Evolutionary conservation across 23 red algal genomes (phyloP).

Genomic region (Gracilaria caudata): DNA sequence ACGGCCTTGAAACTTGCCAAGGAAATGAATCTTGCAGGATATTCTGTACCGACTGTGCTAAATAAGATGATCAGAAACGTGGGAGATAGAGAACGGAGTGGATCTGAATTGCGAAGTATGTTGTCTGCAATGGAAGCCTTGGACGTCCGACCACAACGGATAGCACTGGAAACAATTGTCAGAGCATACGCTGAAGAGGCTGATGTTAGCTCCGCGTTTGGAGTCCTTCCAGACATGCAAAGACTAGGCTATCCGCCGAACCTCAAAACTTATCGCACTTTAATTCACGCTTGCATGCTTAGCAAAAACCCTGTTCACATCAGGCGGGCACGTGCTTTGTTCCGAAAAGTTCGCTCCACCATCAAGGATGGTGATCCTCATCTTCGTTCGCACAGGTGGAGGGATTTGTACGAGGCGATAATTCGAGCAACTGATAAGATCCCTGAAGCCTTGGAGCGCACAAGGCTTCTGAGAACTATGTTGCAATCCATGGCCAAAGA

Average conservation of each 20-base stretch:
- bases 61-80: constrained; percentile 57
- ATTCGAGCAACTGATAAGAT: constrained; percentile 38
- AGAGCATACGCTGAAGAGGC: constrained; percentile 49
- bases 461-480: background rate
- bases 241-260: constrained; percentile 65
- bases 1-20: constrained; percentile 40
- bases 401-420: constrained; percentile 55
- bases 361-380: constrained; percentile 31
- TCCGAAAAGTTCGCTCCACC: constrained; percentile 21
- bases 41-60: constrained; percentile 44
- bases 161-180: constrained; percentile 45
- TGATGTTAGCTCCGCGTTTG: constrained; percentile 49
- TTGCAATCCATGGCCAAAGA: constrained; percentile 31
- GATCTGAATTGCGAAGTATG: constrained; percentile 53
- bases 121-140: constrained; percentile 65
- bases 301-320: constrained; percentile 36
- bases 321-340: constrained; percentile 39
- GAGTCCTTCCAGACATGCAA: constrained; percentile 55
- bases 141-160: constrained; percentile 43
- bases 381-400: constrained; percentile 34
- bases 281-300: constrained; percentile 50
- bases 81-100: constrained; percentile 58
- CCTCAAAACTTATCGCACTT: constrained; percentile 38
- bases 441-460: background rate
- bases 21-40: constrained; percentile 71